Conservation (phyloP, 257 asterid genomes). For the Euphrasia confusa region DNA sequence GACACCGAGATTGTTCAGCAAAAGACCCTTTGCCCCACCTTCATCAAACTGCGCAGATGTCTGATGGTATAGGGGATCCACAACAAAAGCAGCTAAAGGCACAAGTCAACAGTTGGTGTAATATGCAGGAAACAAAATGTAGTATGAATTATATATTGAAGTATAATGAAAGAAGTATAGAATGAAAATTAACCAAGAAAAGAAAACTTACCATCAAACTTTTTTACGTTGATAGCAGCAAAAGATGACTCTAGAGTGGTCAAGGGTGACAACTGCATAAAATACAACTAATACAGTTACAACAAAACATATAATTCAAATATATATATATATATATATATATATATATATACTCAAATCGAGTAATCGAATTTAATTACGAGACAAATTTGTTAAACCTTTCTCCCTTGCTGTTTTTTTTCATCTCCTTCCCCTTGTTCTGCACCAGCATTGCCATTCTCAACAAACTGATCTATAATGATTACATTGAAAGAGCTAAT, state of each 20-base stretch:
- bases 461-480: constrained; percentile 44
- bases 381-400: constrained; percentile 43
- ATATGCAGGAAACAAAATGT: constrained; percentile 7
- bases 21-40: constrained; percentile 96
- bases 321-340: too few species aligned
- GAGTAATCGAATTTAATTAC: background rate
- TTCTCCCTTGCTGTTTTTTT: constrained; percentile 62
- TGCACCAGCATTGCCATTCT: constrained; percentile 34
- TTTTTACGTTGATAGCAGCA: constrained; percentile 75
- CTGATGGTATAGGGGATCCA: constrained; percentile 98
- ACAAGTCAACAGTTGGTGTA: constrained; percentile 12
- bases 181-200: background rate
- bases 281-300: constrained; percentile 14
- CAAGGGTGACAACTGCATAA: constrained; percentile 81
- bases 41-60: constrained; percentile 97
- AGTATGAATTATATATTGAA: background rate
- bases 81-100: constrained; percentile 72
- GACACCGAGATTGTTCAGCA: constrained; percentile 91
- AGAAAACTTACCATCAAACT: constrained; percentile 77
- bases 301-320: constrained; percentile 18
- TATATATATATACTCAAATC: constrained; percentile 3
- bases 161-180: too few species aligned
- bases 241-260: constrained; percentile 89
- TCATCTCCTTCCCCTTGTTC: constrained; percentile 43
- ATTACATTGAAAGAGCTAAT: constrained; percentile 1